Conservation (phyloP, 208 protist species). For the Vickermania ingenoplastis region DNA sequence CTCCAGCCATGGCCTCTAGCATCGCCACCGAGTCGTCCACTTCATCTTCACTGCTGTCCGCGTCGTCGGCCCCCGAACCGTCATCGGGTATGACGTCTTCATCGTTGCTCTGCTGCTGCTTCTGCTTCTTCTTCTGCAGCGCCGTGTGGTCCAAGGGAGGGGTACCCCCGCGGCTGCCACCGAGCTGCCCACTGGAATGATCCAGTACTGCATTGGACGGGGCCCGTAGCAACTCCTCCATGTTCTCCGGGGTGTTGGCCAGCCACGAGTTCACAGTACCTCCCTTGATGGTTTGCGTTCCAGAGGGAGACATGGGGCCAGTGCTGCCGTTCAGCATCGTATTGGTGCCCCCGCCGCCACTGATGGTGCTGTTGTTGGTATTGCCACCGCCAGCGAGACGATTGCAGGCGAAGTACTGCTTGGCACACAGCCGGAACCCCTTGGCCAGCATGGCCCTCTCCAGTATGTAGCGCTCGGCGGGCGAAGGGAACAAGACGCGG, state of each 20-base stretch:
- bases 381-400: neutral
- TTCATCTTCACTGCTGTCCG: conserved; percentile 4
- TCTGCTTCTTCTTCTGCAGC: neutral
- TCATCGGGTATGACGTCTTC: neutral
- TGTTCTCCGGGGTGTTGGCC: neutral
- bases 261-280: too few relatives aligned
- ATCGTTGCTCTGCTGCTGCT: neutral
- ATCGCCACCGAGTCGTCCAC: conserved; percentile 6
- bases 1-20: conserved; percentile 5
- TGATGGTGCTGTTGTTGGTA: neutral
- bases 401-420: neutral
- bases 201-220: neutral
- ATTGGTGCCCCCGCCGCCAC: neutral
- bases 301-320: neutral
- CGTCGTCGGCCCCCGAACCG: neutral
- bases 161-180: neutral
- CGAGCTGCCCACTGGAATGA: neutral
- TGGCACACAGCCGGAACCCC: neutral
- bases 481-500: conserved; percentile 25
- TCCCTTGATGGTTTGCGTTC: too few relatives aligned
- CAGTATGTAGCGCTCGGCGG: conserved; percentile 27
- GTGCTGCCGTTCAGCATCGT: neutral
- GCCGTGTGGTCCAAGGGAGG: neutral
- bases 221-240: neutral
- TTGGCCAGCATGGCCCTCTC: conserved; percentile 13